Evolutionary conservation across 805 yeast species (phyloP).

Genomic region (Candida corydali): DNA sequence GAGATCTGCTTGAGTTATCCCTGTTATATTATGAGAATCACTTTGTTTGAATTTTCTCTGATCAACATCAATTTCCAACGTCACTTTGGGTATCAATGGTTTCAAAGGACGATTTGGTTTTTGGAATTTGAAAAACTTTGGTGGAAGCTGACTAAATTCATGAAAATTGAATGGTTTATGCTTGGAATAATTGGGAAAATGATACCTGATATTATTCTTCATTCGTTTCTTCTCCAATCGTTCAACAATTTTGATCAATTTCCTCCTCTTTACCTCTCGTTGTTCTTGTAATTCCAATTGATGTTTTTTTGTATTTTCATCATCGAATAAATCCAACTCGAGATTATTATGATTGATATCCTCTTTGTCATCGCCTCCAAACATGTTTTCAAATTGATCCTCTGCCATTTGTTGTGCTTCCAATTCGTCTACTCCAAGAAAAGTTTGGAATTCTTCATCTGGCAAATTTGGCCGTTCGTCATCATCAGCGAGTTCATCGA

Average conservation of each 20-base stretch:
- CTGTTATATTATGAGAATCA: slow-evolving; percentile 7
- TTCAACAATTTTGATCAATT: slow-evolving; percentile 23
- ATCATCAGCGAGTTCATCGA: slow-evolving; percentile 84
- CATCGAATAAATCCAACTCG: slow-evolving; percentile 20
- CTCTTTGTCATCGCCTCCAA: slow-evolving; percentile 22
- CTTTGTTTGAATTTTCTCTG: slow-evolving; percentile 48
- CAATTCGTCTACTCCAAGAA: slow-evolving; percentile 14
- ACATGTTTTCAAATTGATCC: slow-evolving; percentile 37
- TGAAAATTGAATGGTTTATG: slow-evolving; percentile 61
- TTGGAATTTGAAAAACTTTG: slow-evolving; percentile 50
- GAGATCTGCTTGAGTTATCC: slow-evolving; percentile 29
- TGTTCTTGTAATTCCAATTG: slow-evolving; percentile 16
- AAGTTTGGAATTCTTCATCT: slow-evolving; percentile 21
- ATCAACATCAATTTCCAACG: slow-evolving; percentile 62
- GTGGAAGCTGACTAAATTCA: slow-evolving; percentile 58
- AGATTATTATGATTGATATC: slow-evolving; percentile 17
- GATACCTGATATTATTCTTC: slow-evolving; percentile 34
- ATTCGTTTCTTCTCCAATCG: slow-evolving; percentile 25
- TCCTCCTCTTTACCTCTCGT: slow-evolving; percentile 22
- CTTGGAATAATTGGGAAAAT: slow-evolving; percentile 61
- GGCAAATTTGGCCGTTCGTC: slow-evolving; percentile 36
- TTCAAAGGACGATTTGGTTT: slow-evolving; percentile 38
- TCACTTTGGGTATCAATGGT: slow-evolving; percentile 56
- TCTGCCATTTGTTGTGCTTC: slow-evolving; percentile 31
- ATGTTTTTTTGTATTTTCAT: slow-evolving; percentile 15